Base-by-base conservation (phyloP, 176 grass and related monocot species). In the Juncus effusus region DNA sequence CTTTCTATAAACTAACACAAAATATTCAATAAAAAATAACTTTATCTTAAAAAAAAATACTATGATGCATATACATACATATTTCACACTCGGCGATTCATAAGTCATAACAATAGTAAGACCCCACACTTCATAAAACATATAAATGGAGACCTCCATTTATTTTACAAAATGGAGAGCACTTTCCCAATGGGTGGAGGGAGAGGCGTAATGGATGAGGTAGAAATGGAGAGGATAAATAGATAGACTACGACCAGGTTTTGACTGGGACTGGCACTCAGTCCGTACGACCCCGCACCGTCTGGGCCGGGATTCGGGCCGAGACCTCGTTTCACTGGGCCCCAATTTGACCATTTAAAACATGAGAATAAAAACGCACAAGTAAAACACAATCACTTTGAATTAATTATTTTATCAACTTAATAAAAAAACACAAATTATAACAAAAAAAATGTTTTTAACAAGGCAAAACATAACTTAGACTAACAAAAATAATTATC, bases 261-360 rank as follows among this genome's bases (percentile, higher is more conserved):
- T 65, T 65, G 62, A 65, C 62, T 49, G 5, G n/a, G 62, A 65
- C 35, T 39, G 14, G 3, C 7, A 10, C 38, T 61, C 28, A 12
- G n/a, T 40, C 13, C 38, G 40, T 4, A 65, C 13, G 40, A 65
- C 62, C 15, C 62, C 38, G 38, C 41, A 19, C 28, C 40, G 62
- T 65, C 12, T 65, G 62, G 62, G 62, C 62, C 62, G 62, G 62
- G 62, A 16, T 65, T 61, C 19, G 19, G 19, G 40, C 40, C 41
- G 41, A 40, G 40, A 16, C 62, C 42, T 16, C n/a, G 40, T 40
- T 65, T 19, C 28, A 7, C 16, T 3, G 40, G 62, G 62, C 41
- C 62, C 62, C 62, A 65, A 1, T 47, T 65, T 3, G 42, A 28
- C 40, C 9, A 19, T 64, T 65, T 42, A 47, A 14, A 12, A 14